Evolutionary conservation across 2,329 filamentous ascomycete species (phyloP).

Genomic region (Cladorrhinum sp.): DNA sequence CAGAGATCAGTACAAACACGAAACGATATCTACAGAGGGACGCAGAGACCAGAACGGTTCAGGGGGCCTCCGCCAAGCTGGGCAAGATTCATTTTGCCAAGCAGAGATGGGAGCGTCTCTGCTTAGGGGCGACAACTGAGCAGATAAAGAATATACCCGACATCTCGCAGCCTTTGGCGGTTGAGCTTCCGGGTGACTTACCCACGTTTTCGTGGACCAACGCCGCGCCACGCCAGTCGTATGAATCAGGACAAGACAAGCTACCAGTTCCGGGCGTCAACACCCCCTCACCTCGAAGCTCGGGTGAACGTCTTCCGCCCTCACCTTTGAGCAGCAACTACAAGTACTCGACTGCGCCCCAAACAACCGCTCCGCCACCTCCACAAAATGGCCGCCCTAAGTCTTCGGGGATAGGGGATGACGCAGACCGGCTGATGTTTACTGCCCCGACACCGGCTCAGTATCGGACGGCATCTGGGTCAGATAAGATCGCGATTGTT

Average conservation of each 20-base stretch:
- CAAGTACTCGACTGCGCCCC: slow-evolving; percentile 30
- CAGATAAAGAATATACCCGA: slow-evolving; percentile 42
- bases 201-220: slow-evolving; percentile 33
- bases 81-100: slow-evolving; percentile 80
- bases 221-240: slow-evolving; percentile 43
- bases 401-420: slow-evolving; percentile 32
- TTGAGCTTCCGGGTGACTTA: slow-evolving; percentile 58
- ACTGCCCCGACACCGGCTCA: slow-evolving; percentile 57
- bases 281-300: slow-evolving; percentile 49
- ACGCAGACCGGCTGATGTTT: slow-evolving; percentile 53
- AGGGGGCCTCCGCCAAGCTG: slow-evolving; percentile 73
- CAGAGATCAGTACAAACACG: slow-evolving; percentile 91
- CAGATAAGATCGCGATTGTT: slow-evolving; percentile 67
- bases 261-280: slow-evolving; percentile 41
- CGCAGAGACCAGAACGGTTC: slow-evolving; percentile 73
- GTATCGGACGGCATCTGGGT: slow-evolving; percentile 56
- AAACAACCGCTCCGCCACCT: slow-evolving; percentile 32
- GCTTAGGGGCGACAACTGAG: slow-evolving; percentile 38
- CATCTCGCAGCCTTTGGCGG: slow-evolving; percentile 48
- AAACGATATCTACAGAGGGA: slow-evolving; percentile 73
- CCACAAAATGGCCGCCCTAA: slow-evolving; percentile 30
- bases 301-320: slow-evolving; percentile 44
- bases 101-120: slow-evolving; percentile 57
- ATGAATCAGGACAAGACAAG: slow-evolving; percentile 54
- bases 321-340: slow-evolving; percentile 23